phyloP scores from a whole-genome alignment of 257 asterid genomes.

The Solanum gracilifrons region DNA sequence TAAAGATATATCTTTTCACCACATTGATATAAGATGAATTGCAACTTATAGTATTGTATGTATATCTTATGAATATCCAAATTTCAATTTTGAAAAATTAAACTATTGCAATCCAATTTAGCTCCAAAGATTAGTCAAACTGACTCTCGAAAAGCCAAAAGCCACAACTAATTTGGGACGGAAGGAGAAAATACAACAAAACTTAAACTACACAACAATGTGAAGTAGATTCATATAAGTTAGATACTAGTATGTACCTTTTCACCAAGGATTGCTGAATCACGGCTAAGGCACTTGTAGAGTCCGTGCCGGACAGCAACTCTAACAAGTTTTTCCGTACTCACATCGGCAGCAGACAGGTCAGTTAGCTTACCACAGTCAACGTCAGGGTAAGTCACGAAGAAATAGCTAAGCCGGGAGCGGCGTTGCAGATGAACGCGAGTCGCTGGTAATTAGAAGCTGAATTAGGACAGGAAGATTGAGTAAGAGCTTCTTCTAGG shows the following conservation, averaged over 20 bases:
- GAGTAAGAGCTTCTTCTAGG: not conserved
- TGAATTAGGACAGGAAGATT: not conserved
- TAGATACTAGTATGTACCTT: not conserved
- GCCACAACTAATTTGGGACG: not conserved
- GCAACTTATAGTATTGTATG: not conserved
- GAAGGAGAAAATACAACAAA: not conserved
- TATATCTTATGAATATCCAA: not conserved
- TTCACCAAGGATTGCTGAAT: slow-evolving; percentile 5
- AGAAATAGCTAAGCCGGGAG: slow-evolving; percentile 3
- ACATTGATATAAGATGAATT: not conserved
- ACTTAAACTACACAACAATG: not conserved
- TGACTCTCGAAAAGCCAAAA: not conserved
- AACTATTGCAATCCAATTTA: not conserved
- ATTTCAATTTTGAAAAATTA: not conserved
- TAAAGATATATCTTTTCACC: not conserved
- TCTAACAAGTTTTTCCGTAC: slow-evolving; percentile 88
- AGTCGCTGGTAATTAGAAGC: not conserved
- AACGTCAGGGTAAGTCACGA: slow-evolving; percentile 25
- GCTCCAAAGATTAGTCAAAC: not conserved
- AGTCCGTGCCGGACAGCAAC: slow-evolving; percentile 54
- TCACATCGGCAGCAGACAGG: slow-evolving; percentile 53
- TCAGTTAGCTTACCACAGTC: slow-evolving; percentile 62
- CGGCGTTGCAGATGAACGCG: not conserved
- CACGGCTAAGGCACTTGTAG: slow-evolving; percentile 48
- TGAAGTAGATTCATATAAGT: not conserved